A percentile compares a stretch with the other conserved stretches of the same genome.
Evolutionary conservation across 2,329 filamentous ascomycete genomes (phyloP).

Genomic region (Helminthosporium solani): DNA sequence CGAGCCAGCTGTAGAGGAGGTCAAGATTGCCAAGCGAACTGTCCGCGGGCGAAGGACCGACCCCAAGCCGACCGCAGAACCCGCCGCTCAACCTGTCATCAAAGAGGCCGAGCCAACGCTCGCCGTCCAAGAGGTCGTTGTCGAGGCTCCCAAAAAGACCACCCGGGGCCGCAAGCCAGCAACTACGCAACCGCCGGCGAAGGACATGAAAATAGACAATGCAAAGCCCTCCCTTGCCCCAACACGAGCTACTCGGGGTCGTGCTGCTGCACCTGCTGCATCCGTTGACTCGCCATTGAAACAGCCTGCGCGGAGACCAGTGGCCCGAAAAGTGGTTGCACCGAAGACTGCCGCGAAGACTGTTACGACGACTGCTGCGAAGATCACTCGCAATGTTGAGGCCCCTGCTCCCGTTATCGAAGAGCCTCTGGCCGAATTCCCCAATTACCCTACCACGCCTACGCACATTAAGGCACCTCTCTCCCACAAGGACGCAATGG

Average conservation of each 20-base stretch:
- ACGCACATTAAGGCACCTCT: constrained; percentile 4
- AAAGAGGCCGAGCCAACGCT: constrained; percentile 15
- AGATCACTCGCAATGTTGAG: constrained; percentile 6
- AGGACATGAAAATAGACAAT: constrained; percentile 8
- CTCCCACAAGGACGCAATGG: background rate
- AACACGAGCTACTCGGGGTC: constrained; percentile 22
- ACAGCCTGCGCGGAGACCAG: constrained; percentile 27
- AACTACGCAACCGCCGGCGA: constrained; percentile 11
- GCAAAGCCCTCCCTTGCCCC: constrained; percentile 10
- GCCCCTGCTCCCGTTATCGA: constrained; percentile 8
- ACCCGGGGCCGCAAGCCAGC: constrained; percentile 22
- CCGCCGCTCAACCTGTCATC: constrained; percentile 11
- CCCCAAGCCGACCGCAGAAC: constrained; percentile 5
- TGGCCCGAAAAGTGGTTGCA: constrained; percentile 18
- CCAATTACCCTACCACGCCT: constrained; percentile 5
- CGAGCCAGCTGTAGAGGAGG: constrained; percentile 11
- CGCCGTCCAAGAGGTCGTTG: constrained; percentile 2
- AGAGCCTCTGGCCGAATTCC: constrained; percentile 18
- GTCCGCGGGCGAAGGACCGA: constrained; percentile 24
- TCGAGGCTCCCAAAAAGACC: constrained; percentile 20
- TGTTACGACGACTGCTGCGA: constrained; percentile 11
- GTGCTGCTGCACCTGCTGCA: constrained; percentile 15
- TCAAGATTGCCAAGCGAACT: constrained; percentile 24
- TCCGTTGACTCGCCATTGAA: constrained; percentile 26
- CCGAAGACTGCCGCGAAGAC: constrained; percentile 13